Conservation (phyloP, 2,329 filamentous ascomycete species). For the Ramularia endophylla region DNA sequence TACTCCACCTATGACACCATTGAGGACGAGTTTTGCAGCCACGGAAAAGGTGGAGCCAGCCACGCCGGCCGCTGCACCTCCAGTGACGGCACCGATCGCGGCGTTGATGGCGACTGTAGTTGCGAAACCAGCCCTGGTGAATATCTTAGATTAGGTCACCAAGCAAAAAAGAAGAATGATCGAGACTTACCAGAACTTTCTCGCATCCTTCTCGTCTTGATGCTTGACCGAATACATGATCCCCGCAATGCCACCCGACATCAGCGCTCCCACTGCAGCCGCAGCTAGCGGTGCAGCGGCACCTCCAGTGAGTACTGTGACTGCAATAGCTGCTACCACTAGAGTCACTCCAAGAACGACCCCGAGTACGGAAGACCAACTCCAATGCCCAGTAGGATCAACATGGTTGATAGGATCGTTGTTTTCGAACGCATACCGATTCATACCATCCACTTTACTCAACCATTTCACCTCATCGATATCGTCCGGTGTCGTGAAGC, state of each 20-base stretch:
- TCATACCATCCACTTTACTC: not conserved
- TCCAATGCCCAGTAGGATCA: not conserved
- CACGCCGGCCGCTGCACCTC: not conserved
- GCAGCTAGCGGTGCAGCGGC: not conserved
- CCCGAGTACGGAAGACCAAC: not conserved
- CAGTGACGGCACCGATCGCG: not conserved
- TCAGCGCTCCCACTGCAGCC: not conserved
- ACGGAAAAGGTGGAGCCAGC: not conserved
- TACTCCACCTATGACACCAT: not conserved
- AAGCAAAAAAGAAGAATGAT: not conserved
- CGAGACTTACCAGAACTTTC: not conserved
- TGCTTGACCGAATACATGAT: not conserved
- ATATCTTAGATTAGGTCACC: not conserved
- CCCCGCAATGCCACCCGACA: not conserved
- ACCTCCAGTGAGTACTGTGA: not conserved
- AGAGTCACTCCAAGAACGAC: not conserved
- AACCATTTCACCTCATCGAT: not conserved
- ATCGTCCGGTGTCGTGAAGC: not conserved
- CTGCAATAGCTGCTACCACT: not conserved
- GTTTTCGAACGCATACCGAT: not conserved
- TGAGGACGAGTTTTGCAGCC: not conserved
- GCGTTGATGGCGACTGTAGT: not conserved
- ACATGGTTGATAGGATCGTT: not conserved
- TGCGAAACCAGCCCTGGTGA: not conserved
- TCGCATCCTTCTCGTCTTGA: not conserved